Evolutionary conservation across 768 basidiomycete genomes (phyloP).

Genomic region (Termitomyces sp.): DNA sequence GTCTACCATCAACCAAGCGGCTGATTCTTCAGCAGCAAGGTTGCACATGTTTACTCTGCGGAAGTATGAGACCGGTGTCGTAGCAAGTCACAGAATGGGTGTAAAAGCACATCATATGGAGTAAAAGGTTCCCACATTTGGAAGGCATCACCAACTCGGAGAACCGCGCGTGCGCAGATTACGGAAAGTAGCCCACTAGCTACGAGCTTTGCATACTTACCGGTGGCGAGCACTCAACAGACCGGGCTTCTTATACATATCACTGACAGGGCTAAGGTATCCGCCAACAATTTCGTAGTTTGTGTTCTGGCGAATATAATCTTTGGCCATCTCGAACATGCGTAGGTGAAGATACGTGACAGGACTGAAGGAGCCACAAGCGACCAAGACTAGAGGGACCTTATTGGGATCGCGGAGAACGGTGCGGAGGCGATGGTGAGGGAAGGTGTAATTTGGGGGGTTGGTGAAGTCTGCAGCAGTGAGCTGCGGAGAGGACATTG

Average conservation of each 20-base stretch:
- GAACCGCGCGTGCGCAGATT: not conserved
- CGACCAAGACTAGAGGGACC: conserved; percentile 90
- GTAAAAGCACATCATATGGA: conserved; percentile 16
- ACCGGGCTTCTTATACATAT: conserved; percentile 95
- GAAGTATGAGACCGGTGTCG: conserved; percentile 10
- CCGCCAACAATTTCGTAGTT: conserved; percentile 92
- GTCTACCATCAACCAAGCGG: conserved; percentile 95
- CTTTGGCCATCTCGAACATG: conserved; percentile 99
- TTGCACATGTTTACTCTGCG: conserved; percentile 82
- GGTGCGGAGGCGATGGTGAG: conserved; percentile 55
- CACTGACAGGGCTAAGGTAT: conserved; percentile 94
- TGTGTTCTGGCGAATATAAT: conserved; percentile 89
- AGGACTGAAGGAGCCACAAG: conserved; percentile 97
- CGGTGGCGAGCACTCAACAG: conserved; percentile 83
- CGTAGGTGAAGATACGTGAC: conserved; percentile 97
- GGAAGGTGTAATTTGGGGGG: conserved; percentile 65
- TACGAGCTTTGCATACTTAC: conserved; percentile 45
- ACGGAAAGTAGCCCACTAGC: not conserved
- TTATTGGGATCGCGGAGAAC: conserved; percentile 57
- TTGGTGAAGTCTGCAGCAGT: conserved; percentile 48
- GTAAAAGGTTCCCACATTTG: conserved; percentile 8
- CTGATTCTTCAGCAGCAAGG: conserved; percentile 85
- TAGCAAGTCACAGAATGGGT: not conserved
- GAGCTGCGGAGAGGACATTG: conserved; percentile 22
- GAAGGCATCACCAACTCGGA: conserved; percentile 4